Base-by-base conservation (phyloP, 306 rosid species). In the Coriaria nepalensis region DNA sequence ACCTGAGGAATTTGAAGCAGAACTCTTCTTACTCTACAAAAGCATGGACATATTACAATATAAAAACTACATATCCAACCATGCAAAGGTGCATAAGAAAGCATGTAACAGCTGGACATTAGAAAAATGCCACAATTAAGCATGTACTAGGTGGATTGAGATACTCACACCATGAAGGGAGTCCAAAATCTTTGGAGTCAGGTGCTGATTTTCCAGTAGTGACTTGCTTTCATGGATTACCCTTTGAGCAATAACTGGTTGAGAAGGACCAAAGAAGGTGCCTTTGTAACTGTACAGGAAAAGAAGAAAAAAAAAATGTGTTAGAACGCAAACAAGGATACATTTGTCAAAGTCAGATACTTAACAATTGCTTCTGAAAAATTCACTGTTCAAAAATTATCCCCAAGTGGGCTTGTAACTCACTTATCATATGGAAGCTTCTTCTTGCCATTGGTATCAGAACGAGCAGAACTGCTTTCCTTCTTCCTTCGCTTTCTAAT, bases 211-310 rank as follows among this genome's bases (percentile, higher is more conserved):
- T 70, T 78, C 94, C 62, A 83, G 51, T 52, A 87, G 49, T 2
- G 94, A 83, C 72, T 80, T 83, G 86, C 93, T 80, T 78, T 87
- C 96, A 69, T 83, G 94, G 49, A 87, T 87, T 37, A 87, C 96
- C 76, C 96, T 68, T 37, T 72, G 78, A 38, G 96, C 73, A 57
- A 87, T 80, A 60, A 73, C 74, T 13, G 96, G 94, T 62, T 76
- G 80, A 56, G 94, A 78, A 35, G 94, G 86, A 41, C 94, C 96
- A 62, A 87, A 87, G 73, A 87, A 87, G 7, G 93, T 80, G 29
- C 96, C 96, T 1, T 20, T 3, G 59, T 56, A 87, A 70, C 96
- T 87, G 93, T 20, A 20, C 81, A 70, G 55, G 33, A 49, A 46
- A n/a, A n/a, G n/a, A n/a, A n/a, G n/a, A 56, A 15, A 55, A 50